Evolutionary conservation across 805 yeast genomes (phyloP).

Genomic region (Pichia thaimueangensis): DNA sequence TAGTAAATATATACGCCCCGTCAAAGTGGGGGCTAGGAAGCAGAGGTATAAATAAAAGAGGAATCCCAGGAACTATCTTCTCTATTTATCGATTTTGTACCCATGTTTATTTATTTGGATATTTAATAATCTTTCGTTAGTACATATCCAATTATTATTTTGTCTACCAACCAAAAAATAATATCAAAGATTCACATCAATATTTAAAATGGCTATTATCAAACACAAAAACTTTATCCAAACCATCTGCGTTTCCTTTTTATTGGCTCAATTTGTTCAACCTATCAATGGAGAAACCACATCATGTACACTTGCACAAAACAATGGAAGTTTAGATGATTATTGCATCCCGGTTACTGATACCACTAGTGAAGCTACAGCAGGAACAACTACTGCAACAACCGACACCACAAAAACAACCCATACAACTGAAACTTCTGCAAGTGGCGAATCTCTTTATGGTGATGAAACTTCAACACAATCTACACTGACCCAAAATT

Average conservation of each 20-base stretch:
- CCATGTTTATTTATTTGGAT: too few relatives aligned
- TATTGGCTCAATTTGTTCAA: neutral
- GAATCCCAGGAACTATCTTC: too few relatives aligned
- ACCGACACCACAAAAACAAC: neutral
- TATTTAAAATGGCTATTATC: neutral
- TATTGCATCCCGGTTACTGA: slow-evolving; percentile 1
- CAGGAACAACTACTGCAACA: neutral
- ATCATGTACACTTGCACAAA: slow-evolving; percentile 2
- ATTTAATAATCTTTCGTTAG: too few relatives aligned
- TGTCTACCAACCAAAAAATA: too few relatives aligned
- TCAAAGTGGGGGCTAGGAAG: too few relatives aligned
- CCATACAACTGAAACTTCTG: neutral
- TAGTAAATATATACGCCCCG: too few relatives aligned
- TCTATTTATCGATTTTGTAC: too few relatives aligned
- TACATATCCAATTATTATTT: too few relatives aligned
- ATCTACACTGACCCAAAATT: neutral
- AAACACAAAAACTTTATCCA: neutral
- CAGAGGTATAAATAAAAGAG: too few relatives aligned
- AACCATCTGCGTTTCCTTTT: neutral
- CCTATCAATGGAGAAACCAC: neutral
- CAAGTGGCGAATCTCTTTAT: neutral
- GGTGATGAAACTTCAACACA: neutral
- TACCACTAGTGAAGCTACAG: neutral
- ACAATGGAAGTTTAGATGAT: slow-evolving; percentile 9
- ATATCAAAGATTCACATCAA: neutral